Percentiles rank a stretch among this genome's conserved stretches.
These are phyloP conservation scores for Silybum marianum DNA, from an alignment of 129 eudicot species.

Conservation along the genomic window DNA sequence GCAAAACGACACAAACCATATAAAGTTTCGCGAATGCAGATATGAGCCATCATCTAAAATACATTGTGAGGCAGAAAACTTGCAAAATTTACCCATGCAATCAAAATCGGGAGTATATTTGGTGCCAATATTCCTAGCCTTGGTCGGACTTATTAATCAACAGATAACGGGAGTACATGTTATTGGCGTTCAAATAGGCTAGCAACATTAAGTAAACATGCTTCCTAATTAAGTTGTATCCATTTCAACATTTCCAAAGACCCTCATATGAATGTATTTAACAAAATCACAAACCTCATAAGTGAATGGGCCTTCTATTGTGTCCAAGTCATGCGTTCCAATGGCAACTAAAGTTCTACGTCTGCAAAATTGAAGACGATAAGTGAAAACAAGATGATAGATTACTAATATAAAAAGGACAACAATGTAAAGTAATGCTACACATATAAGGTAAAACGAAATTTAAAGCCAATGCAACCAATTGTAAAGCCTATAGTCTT, in stretches of 20 bases:
- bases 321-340: conserved; percentile 96
- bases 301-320: conserved; percentile 87
- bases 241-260: not conserved
- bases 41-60: not conserved
- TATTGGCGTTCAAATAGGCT: not conserved
- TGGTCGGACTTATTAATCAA: not conserved
- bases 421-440: not conserved
- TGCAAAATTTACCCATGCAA: not conserved
- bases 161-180: not conserved
- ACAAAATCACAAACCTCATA: conserved; percentile 69
- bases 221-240: not conserved
- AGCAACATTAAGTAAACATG: not conserved
- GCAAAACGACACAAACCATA: not conserved
- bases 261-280: conserved; percentile 9
- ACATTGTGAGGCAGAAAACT: not conserved
- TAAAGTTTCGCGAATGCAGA: not conserved
- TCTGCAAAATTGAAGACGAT: conserved; percentile 52
- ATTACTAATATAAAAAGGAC: not conserved
- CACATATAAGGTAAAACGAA: not conserved
- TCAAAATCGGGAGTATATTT: not conserved
- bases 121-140: not conserved
- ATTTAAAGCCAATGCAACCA: not conserved
- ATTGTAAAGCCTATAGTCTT: not conserved
- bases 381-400: not conserved
- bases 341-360: conserved; percentile 93